These are phyloP conservation scores for Lecanosticta acicola DNA, from an alignment of 2,329 filamentous ascomycete species.

Conservation along the genomic window DNA sequence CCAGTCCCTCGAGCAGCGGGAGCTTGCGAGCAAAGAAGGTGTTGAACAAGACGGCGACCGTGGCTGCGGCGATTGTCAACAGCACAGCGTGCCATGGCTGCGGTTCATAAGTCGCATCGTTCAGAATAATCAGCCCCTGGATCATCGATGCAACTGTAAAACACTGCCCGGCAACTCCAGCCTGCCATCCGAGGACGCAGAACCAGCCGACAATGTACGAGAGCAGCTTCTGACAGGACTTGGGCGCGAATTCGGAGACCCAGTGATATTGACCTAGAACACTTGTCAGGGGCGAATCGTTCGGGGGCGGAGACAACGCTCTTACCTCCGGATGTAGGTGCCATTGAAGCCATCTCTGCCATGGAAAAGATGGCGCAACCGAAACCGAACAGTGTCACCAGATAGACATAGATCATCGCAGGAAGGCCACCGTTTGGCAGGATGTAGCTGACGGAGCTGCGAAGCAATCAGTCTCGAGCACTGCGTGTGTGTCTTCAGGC, in stretches of 20 bases:
- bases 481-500: neutral
- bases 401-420: constrained; percentile 20
- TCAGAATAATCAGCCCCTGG: constrained; percentile 42
- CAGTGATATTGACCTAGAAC: constrained; percentile 28
- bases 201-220: constrained; percentile 42
- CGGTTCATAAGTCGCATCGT: constrained; percentile 38
- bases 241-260: constrained; percentile 39
- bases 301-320: neutral
- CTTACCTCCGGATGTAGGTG: constrained; percentile 34
- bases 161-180: constrained; percentile 36
- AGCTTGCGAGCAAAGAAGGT: constrained; percentile 23
- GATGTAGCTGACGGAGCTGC: constrained; percentile 21
- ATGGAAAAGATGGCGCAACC: constrained; percentile 19
- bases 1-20: constrained; percentile 26
- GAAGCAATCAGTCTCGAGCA: neutral
- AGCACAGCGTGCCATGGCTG: constrained; percentile 43
- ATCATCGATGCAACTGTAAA: constrained; percentile 43
- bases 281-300: neutral
- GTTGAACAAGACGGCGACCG: constrained; percentile 27
- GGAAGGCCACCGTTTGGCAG: constrained; percentile 28
- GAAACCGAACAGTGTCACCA: constrained; percentile 21
- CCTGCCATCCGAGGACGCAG: constrained; percentile 38
- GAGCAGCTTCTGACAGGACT: constrained; percentile 37
- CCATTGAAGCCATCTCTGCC: constrained; percentile 25
- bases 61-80: constrained; percentile 28